phyloP scores from a whole-genome alignment of 345 rosid genomes.

The Pugionium dolabratum region DNA sequence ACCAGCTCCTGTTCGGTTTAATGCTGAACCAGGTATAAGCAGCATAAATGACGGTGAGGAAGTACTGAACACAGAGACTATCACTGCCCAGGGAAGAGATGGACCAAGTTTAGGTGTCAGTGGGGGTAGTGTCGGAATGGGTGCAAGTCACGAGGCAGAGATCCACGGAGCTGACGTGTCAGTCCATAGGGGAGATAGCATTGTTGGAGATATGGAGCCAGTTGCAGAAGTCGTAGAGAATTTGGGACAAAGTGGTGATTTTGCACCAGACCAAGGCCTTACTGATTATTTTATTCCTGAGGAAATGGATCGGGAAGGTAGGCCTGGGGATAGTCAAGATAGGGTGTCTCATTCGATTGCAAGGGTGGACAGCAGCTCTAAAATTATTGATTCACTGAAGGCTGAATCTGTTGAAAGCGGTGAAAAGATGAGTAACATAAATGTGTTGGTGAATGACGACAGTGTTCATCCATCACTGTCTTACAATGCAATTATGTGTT shows the following conservation, averaged over 20 bases:
- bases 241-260: slow-evolving; percentile 98
- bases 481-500: slow-evolving; percentile 75
- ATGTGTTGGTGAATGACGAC: slow-evolving; percentile 47
- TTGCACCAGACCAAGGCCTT: slow-evolving; percentile 82
- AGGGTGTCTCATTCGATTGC: slow-evolving; percentile 73
- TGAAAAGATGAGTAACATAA: slow-evolving; percentile 73
- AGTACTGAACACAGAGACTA: slow-evolving; percentile 85
- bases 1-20: slow-evolving; percentile 57
- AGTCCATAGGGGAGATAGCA: slow-evolving; percentile 83
- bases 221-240: slow-evolving; percentile 86
- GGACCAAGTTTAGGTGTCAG: slow-evolving; percentile 93
- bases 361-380: slow-evolving; percentile 96
- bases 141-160: slow-evolving; percentile 99
- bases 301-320: slow-evolving; percentile 77
- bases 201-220: slow-evolving; percentile 88
- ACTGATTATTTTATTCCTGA: slow-evolving; percentile 84
- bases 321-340: slow-evolving; percentile 93
- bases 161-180: slow-evolving; percentile 93
- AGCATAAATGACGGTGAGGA: slow-evolving; percentile 98
- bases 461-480: slow-evolving; percentile 84
- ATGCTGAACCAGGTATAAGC: slow-evolving; percentile 85
- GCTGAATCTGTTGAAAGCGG: slow-evolving; percentile 97
- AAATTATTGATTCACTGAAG: slow-evolving; percentile 80
- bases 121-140: slow-evolving; percentile 99
- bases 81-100: slow-evolving; percentile 86